phyloP scores from a whole-genome alignment of 2,329 filamentous ascomycete genomes.

The Neopestalotiopsis clavispora region DNA sequence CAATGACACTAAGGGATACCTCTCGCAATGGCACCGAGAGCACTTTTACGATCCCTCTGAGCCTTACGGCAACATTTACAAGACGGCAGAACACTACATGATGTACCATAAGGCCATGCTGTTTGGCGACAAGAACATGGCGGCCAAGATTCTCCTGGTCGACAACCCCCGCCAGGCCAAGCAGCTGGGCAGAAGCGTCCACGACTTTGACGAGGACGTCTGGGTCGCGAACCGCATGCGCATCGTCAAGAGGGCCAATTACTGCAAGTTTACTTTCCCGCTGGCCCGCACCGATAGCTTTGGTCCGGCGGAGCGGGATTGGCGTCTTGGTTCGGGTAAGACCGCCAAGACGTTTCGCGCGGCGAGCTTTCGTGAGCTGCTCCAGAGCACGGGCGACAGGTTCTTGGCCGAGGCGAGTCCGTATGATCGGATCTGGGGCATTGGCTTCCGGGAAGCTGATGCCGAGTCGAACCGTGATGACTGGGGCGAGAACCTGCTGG shows the following conservation, averaged over 20 bases:
- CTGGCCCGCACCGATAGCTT: slow-evolving; percentile 27
- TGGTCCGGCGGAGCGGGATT: slow-evolving; percentile 11
- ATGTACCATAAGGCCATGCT: slow-evolving; percentile 31
- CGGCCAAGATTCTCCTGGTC: slow-evolving; percentile 53
- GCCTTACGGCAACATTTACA: slow-evolving; percentile 42
- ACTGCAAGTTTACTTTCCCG: slow-evolving; percentile 62
- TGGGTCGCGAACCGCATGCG: slow-evolving; percentile 57
- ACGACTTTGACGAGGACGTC: slow-evolving; percentile 51
- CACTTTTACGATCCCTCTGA: slow-evolving; percentile 49
- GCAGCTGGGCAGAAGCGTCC: slow-evolving; percentile 59
- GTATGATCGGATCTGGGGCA: slow-evolving; percentile 67
- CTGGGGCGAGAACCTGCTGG: slow-evolving; percentile 71
- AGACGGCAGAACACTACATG: slow-evolving; percentile 57
- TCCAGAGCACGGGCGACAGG: slow-evolving; percentile 63
- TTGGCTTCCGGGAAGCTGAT: slow-evolving; percentile 60
- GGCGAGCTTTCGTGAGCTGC: slow-evolving; percentile 46
- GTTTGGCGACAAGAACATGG: slow-evolving; percentile 44
- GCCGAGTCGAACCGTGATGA: slow-evolving; percentile 49
- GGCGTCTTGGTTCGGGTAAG: slow-evolving; percentile 21
- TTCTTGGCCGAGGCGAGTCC: slow-evolving; percentile 68
- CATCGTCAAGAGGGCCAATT: slow-evolving; percentile 60
- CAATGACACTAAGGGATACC: slow-evolving; percentile 50
- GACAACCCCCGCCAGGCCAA: slow-evolving; percentile 50
- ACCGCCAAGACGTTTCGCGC: slow-evolving; percentile 37
- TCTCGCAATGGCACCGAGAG: slow-evolving; percentile 65